Conservation (phyloP, 2,329 filamentous ascomycete genomes). For the Arthrocladium fulminans region DNA sequence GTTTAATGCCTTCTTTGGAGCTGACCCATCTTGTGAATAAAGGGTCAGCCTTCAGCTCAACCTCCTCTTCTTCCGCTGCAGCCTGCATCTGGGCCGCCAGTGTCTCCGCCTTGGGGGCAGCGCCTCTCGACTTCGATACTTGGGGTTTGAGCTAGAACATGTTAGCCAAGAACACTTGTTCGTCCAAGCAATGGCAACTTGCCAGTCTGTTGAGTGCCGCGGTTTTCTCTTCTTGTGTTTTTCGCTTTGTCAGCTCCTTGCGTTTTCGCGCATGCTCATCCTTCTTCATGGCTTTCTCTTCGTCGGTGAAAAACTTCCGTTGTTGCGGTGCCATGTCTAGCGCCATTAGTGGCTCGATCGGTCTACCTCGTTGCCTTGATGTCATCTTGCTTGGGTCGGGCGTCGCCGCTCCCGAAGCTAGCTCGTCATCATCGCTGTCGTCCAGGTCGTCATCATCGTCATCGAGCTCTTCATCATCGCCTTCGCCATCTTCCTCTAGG, state of each 20-base stretch:
- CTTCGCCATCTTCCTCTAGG: slow-evolving; percentile 29
- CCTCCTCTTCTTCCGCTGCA: slow-evolving; percentile 29
- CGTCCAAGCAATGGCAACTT: slow-evolving; percentile 3
- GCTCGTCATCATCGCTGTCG: slow-evolving; percentile 25
- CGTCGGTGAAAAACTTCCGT: slow-evolving; percentile 58
- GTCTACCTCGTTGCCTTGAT: slow-evolving; percentile 55
- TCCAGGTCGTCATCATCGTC: slow-evolving; percentile 6
- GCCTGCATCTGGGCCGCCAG: slow-evolving; percentile 32
- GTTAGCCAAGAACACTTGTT: slow-evolving; percentile 9
- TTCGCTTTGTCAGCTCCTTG: slow-evolving; percentile 66
- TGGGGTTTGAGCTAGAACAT: slow-evolving; percentile 49
- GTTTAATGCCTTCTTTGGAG: slow-evolving; percentile 31
- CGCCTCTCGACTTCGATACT: slow-evolving; percentile 49
- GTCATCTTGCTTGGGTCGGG: slow-evolving; percentile 60
- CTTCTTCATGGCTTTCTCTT: slow-evolving; percentile 63
- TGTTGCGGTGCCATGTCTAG: slow-evolving; percentile 43
- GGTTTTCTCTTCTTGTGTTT: slow-evolving; percentile 70
- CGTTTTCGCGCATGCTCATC: slow-evolving; percentile 65
- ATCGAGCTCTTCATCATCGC: slow-evolving; percentile 18
- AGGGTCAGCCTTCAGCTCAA: slow-evolving; percentile 33
- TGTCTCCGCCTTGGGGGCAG: slow-evolving; percentile 38
- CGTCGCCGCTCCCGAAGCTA: slow-evolving; percentile 45
- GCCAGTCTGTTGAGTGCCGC: slow-evolving; percentile 22
- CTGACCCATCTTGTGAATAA: slow-evolving; percentile 40
- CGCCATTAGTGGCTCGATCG: slow-evolving; percentile 43